Evolutionary conservation across 2,329 filamentous ascomycete genomes (phyloP).

Genomic region (Ophiocordyceps unilateralis): DNA sequence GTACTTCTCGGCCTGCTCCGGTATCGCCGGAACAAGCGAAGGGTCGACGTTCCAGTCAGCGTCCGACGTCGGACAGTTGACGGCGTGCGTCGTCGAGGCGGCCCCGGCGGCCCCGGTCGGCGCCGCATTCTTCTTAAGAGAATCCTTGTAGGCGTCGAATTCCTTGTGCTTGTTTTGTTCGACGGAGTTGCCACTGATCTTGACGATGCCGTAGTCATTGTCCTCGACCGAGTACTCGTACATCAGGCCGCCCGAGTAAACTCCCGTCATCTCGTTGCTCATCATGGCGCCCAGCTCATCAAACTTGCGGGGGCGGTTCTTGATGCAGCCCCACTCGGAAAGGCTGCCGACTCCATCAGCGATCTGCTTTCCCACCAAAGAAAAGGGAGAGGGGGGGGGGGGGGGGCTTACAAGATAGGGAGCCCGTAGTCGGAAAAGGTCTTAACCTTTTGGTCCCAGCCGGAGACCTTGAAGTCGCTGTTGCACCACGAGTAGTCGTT

Average conservation of each 20-base stretch:
- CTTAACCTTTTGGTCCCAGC: slow-evolving; percentile 78
- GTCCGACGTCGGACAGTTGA: neutral
- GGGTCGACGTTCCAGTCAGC: neutral
- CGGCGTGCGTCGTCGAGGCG: slow-evolving; percentile 25
- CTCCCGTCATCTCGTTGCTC: slow-evolving; percentile 61
- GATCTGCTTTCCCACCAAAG: neutral
- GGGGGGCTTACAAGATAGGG: slow-evolving; percentile 50
- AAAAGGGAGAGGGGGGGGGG: neutral
- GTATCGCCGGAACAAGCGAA: neutral
- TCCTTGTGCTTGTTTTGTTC: slow-evolving; percentile 27
- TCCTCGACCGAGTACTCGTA: slow-evolving; percentile 83
- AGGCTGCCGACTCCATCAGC: slow-evolving; percentile 28
- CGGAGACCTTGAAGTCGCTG: slow-evolving; percentile 49
- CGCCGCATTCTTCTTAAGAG: slow-evolving; percentile 28
- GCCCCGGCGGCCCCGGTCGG: slow-evolving; percentile 34
- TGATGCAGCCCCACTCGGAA: slow-evolving; percentile 84
- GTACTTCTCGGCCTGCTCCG: neutral
- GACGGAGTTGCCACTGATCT: slow-evolving; percentile 38
- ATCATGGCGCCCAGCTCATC: slow-evolving; percentile 67
- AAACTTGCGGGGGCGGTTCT: slow-evolving; percentile 60
- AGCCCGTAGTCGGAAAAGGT: slow-evolving; percentile 76
- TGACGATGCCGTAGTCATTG: slow-evolving; percentile 66
- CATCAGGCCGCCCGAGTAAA: slow-evolving; percentile 91
- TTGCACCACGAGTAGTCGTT: slow-evolving; percentile 85
- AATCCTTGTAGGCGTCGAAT: slow-evolving; percentile 36